Base-by-base conservation (phyloP, 1,284 basidiomycete genomes). In the Apiotrichum akiyoshidainum region DNA sequence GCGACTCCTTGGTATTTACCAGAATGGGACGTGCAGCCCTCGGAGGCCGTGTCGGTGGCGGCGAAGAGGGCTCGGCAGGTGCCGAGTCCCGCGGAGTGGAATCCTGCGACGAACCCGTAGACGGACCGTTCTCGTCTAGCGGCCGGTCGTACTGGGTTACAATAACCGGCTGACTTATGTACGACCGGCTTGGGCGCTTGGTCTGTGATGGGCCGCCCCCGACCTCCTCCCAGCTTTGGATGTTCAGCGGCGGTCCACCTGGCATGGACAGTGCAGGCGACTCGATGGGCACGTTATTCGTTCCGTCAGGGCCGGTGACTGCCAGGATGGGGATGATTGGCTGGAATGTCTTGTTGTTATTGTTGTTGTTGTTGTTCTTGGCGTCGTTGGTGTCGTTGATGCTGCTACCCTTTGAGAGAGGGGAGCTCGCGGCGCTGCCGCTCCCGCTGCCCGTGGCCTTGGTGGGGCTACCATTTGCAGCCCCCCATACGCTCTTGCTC, bases 101-200 rank as follows among this genome's bases (percentile, higher is more conserved):
- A 31, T 7, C 7, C 26, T 31, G 26, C 26, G 26, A 31, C 26
- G 26, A 7, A 31, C 26, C 26, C 26, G 4, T 7, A 3, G 26
- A 31, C 4, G 26, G 26, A 31, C 26, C 26, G 26, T 31, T 3
- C 41, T 45, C 51, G 33, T 48, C 57, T 21, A 61, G 53, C 42
- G 55, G 46, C 13, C 60, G 39, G 16, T 61, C 58, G 48, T 60
- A 56, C 14, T 39, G 31, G 6, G 59, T 63, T 17, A 21, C 42
- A 33, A 58, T 52, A 41, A 41, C 57, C 49, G 48, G 52, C 50
- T 47, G 46, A 26, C 16, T 13, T 6, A 13, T 22, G 41, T 52
- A 52, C 31, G 51, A 52, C 41, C 51, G 26, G 22, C 39, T 42
- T 4, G 41, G 16, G n/a, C 31, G 51, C 8, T 35, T 6, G 2